A percentile compares a stretch with the other conserved stretches of the same genome.
These are phyloP conservation scores for Gynandropsis gynandra DNA, from an alignment of 345 rosid species.

Conservation along the genomic window DNA sequence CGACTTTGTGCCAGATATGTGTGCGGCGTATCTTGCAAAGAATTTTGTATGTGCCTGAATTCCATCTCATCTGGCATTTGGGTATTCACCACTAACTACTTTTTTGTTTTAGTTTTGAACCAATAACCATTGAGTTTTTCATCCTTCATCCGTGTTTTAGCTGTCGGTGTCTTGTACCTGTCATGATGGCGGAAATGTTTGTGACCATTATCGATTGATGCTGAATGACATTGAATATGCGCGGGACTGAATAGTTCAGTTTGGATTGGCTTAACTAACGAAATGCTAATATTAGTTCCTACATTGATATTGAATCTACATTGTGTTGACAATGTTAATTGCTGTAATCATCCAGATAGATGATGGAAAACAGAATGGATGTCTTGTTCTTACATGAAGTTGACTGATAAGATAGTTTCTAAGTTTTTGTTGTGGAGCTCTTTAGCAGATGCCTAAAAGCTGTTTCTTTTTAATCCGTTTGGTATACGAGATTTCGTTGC, in stretches of 20 bases:
- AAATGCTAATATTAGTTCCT: background rate
- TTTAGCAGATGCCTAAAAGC: background rate
- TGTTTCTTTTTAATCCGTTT: background rate
- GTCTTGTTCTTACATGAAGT: background rate
- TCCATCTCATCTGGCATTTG: conserved; percentile 25
- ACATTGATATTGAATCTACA: background rate
- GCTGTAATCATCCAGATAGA: background rate
- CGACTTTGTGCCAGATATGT: conserved; percentile 47
- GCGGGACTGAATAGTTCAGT: background rate
- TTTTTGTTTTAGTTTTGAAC: background rate
- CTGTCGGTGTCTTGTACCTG: background rate
- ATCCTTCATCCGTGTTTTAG: background rate
- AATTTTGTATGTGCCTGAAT: conserved; percentile 53
- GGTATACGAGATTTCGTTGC: background rate
- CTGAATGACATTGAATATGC: background rate
- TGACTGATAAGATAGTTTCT: no score
- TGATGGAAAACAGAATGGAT: conserved; percentile 4
- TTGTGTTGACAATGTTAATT: background rate
- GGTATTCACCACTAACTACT: conserved; percentile 2
- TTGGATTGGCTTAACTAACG: background rate
- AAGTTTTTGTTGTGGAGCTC: no score
- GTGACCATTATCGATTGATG: background rate
- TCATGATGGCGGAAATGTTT: background rate
- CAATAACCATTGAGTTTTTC: background rate
- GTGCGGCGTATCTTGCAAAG: conserved; percentile 60